Evolutionary conservation across 2,329 filamentous ascomycete genomes (phyloP), one percentile per base, ranked within the genome.

Genomic region (Hypomyces rosellus): DNA sequence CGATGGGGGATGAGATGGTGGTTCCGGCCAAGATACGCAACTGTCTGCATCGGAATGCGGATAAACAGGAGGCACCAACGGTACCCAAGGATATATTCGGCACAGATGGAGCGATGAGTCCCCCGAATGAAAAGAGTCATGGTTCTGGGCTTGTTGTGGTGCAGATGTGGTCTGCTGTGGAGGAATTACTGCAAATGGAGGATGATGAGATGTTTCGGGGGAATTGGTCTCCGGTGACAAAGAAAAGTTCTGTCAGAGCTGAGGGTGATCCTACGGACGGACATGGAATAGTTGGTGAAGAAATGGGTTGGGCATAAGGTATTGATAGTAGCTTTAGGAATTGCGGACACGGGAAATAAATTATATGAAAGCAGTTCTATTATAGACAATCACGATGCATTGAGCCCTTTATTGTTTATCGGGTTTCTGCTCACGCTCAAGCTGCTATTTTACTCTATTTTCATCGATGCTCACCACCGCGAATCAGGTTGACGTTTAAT

Each of bases 151-250:
- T 36, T 55, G 53, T 30, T 13, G 58, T 53, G 4, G 56, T 63
- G 20, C 59, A 66, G 46, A 55, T 68, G 33, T 67, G 66, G 65
- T 61, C 61, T 51, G 62, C 60, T 20, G 61, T 59, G 2, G 59
- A 67, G 44, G 61, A 66, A 46, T 41, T 69, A 33, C 46, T 68
- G 34, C 47, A 53, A 48, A 50, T 61, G 34, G 55, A 62, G 13
- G 59, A 56, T n/a, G 52, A 53, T 40, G 42, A 16, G 9, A 2
- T n/a, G 15, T 49, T 14, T 45, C 18, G 20, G 18, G 18, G n/a
- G 16, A 30, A 45, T 13, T 16, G 43, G 38, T 20, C 15, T 6
- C 11, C 16, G 16, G 9, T 16, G 38, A 16, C 14, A 12, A 13
- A 12, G 7, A 20, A 7, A 12, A 16, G 38, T 18, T 6, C 25